Percentiles rank a stretch among this genome's conserved stretches.
Evolutionary conservation across 2,329 filamentous ascomycete genomes (phyloP).

Genomic region (Botrytis fragariae): DNA sequence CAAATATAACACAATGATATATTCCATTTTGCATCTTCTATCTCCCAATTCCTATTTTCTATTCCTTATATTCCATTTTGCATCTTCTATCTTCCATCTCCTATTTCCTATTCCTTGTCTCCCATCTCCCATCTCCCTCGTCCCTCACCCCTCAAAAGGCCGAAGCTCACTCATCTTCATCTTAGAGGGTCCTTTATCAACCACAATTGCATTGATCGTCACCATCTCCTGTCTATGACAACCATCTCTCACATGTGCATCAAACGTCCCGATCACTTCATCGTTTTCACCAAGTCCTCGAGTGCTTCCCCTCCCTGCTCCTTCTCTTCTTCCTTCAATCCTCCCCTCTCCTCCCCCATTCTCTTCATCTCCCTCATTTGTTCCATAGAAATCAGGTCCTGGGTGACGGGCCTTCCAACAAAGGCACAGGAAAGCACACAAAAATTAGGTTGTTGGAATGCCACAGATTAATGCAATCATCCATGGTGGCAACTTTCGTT

Average conservation of each 20-base stretch:
- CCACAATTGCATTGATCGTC: not conserved
- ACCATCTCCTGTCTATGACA: not conserved
- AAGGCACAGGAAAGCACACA: accelerated
- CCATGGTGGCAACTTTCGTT: not conserved
- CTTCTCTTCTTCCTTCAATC: not conserved
- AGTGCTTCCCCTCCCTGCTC: not conserved
- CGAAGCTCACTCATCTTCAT: not conserved
- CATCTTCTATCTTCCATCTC: too few species aligned
- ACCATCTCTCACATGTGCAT: not conserved
- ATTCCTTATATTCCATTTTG: too few species aligned
- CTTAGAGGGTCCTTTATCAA: not conserved
- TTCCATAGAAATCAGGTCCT: not conserved
- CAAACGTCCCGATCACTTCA: not conserved
- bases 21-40: too few species aligned
- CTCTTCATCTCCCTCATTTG: not conserved
- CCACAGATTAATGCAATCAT: accelerated
- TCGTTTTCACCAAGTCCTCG: not conserved
- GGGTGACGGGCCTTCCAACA: not conserved
- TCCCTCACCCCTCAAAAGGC: not conserved
- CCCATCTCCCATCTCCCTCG: not conserved
- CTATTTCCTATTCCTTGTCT: too few species aligned
- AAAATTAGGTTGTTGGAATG: accelerated
- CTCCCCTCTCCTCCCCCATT: not conserved
- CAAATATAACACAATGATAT: not conserved
- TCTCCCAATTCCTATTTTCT: too few species aligned